These are phyloP conservation scores for Trichoderma hamatum DNA, from an alignment of 2,329 filamentous ascomycete genomes.

Conservation along the genomic window DNA sequence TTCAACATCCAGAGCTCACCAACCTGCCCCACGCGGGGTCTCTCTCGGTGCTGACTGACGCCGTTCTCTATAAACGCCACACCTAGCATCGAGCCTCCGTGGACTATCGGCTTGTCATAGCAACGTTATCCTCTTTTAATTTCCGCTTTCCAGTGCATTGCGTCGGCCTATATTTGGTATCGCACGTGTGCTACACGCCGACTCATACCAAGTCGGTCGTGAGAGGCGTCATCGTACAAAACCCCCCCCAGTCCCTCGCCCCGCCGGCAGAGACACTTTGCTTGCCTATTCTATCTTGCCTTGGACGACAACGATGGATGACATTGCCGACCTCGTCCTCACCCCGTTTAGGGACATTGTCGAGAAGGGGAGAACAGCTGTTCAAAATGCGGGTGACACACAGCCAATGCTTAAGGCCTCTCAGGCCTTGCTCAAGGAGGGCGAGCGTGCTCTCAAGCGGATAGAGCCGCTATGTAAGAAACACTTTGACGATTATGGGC, in stretches of 20 bases:
- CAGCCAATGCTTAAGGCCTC: slow-evolving; percentile 55
- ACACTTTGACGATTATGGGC: slow-evolving; percentile 52
- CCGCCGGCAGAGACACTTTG: slow-evolving; percentile 9
- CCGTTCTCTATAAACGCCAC: slow-evolving; percentile 14
- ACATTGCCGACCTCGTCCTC: slow-evolving; percentile 50
- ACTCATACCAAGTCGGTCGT: background rate
- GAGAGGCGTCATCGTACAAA: slow-evolving; percentile 6
- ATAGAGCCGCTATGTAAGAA: slow-evolving; percentile 57
- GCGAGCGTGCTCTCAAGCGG: slow-evolving; percentile 52
- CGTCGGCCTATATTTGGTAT: background rate
- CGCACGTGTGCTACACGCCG: slow-evolving; percentile 15
- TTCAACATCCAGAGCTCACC: background rate
- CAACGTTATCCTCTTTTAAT: slow-evolving; percentile 26
- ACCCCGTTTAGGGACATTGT: slow-evolving; percentile 57
- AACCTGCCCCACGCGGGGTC: slow-evolving; percentile 7
- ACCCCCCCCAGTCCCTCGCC: slow-evolving; percentile 13
- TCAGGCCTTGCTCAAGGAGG: slow-evolving; percentile 51
- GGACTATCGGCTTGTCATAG: slow-evolving; percentile 11
- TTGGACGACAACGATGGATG: slow-evolving; percentile 41
- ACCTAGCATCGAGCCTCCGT: slow-evolving; percentile 9
- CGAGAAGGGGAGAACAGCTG: slow-evolving; percentile 52
- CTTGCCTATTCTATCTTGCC: slow-evolving; percentile 7
- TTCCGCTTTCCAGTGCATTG: slow-evolving; percentile 1
- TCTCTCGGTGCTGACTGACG: slow-evolving; percentile 1
- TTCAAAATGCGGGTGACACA: slow-evolving; percentile 51